Percentiles rank a stretch among this genome's conserved stretches.
Conservation (phyloP, 1,284 basidiomycete species). For the Sanghuangporus sanghuang region DNA sequence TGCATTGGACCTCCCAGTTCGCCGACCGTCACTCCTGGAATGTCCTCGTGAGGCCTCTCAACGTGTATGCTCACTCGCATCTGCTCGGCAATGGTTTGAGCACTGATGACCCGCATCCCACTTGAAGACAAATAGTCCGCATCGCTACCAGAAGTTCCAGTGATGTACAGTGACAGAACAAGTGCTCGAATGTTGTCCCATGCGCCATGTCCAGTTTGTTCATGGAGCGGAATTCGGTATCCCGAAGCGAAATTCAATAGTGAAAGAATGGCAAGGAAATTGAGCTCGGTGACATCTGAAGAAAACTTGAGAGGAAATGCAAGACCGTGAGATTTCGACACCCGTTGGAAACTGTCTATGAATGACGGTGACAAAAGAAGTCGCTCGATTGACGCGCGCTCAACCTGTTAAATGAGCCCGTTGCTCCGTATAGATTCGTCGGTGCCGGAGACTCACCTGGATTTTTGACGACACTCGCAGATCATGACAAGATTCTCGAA, state of each 20-base stretch:
- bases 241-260: constrained; percentile 80
- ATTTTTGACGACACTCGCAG: constrained; percentile 8
- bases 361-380: constrained; percentile 64
- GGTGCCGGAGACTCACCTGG: constrained; percentile 1
- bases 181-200: constrained; percentile 77
- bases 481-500: constrained; percentile 14
- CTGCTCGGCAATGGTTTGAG: constrained; percentile 62
- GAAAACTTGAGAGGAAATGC: constrained; percentile 74
- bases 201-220: constrained; percentile 66
- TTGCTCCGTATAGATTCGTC: background rate
- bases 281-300: constrained; percentile 63
- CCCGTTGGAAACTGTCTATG: constrained; percentile 52
- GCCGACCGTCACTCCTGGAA: constrained; percentile 72
- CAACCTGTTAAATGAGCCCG: constrained; percentile 39
- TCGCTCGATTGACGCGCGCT: constrained; percentile 47
- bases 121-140: constrained; percentile 60
- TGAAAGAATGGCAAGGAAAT: constrained; percentile 65
- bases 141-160: constrained; percentile 45
- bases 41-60: constrained; percentile 64
- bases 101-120: constrained; percentile 53
- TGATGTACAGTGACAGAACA: constrained; percentile 65
- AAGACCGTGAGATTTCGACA: constrained; percentile 60
- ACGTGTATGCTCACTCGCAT: constrained; percentile 64
- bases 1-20: constrained; percentile 69
- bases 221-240: constrained; percentile 67